A percentile compares a stretch with the other conserved stretches of the same genome.
phyloP scores from a whole-genome alignment of 306 rosid genomes.

The Glycine tomentella region DNA sequence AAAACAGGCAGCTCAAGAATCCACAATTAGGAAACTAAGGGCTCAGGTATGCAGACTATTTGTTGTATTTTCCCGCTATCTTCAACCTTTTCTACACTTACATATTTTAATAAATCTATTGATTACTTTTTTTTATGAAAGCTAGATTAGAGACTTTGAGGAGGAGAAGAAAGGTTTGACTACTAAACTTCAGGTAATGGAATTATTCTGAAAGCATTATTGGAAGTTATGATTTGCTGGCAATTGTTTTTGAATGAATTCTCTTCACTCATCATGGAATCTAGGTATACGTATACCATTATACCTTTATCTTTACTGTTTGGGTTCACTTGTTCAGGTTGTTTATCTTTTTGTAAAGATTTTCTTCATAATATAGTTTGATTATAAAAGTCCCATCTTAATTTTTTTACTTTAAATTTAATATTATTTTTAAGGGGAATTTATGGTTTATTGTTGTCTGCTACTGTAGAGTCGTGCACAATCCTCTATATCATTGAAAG shows the following conservation, averaged over 20 bases:
- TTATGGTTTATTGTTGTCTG: conserved; percentile 23
- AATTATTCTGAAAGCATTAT: conserved; percentile 34
- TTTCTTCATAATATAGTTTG: conserved; percentile 26
- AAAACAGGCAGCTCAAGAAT: conserved; percentile 98
- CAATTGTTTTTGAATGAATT: conserved; percentile 6
- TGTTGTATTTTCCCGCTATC: conserved; percentile 38
- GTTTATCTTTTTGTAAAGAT: neutral
- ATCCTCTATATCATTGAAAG: conserved; percentile 11
- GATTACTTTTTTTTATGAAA: conserved; percentile 60
- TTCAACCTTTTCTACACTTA: conserved; percentile 33
- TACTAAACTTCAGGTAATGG: conserved; percentile 92
- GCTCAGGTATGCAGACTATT: conserved; percentile 76
- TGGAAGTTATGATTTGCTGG: conserved; percentile 20
- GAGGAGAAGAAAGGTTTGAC: conserved; percentile 98
- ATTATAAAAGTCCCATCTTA: conserved; percentile 7
- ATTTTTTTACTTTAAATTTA: conserved; percentile 27
- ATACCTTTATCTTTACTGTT: conserved; percentile 24
- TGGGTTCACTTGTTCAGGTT: conserved; percentile 14
- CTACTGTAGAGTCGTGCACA: neutral
- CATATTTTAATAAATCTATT: conserved; percentile 35
- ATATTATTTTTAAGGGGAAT: too few relatives aligned
- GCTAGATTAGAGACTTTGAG: conserved; percentile 98
- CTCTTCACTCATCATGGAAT: conserved; percentile 24
- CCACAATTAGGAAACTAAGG: conserved; percentile 86
- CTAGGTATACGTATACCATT: neutral